phyloP scores from a whole-genome alignment of 306 rosid species.

The Castanea mollissima region DNA sequence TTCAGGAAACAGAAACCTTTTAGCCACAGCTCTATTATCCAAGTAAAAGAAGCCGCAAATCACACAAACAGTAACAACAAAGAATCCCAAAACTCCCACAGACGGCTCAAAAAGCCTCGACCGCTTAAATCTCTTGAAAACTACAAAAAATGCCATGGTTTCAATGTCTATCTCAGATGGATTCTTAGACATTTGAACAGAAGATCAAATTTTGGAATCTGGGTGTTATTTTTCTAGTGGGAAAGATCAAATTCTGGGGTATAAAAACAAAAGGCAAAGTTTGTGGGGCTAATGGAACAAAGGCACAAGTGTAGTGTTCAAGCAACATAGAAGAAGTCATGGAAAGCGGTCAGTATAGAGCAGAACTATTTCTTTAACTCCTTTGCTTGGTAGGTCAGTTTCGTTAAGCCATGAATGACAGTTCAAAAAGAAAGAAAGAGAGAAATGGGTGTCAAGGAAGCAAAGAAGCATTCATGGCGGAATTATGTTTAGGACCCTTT shows the following conservation, averaged over 20 bases:
- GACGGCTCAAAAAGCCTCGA: conserved; percentile 59
- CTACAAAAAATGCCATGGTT: conserved; percentile 47
- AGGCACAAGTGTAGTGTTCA: conserved; percentile 14
- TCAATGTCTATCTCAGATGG: conserved; percentile 35
- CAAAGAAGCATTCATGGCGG: conserved; percentile 70
- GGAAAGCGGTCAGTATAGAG: background rate
- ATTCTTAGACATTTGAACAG: conserved; percentile 44
- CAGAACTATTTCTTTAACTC: background rate
- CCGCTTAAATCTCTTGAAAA: conserved; percentile 52
- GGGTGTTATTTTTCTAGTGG: conserved; percentile 27
- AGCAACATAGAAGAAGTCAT: conserved; percentile 29
- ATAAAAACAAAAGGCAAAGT: background rate
- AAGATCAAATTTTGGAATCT: background rate
- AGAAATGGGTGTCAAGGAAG: conserved; percentile 63
- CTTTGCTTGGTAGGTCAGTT: conserved; percentile 60
- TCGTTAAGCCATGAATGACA: conserved; percentile 28
- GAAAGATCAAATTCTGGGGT: background rate
- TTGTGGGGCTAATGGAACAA: conserved; percentile 20
- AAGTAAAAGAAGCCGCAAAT: conserved; percentile 55
- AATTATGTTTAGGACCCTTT: background rate
- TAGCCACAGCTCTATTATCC: conserved; percentile 43
- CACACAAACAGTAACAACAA: conserved; percentile 41
- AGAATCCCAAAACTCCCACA: conserved; percentile 64
- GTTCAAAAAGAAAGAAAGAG: conserved; percentile 12
- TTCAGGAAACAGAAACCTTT: conserved; percentile 40